Base-by-base conservation (phyloP, 805 yeast species). In the Yarrowia sp. region DNA sequence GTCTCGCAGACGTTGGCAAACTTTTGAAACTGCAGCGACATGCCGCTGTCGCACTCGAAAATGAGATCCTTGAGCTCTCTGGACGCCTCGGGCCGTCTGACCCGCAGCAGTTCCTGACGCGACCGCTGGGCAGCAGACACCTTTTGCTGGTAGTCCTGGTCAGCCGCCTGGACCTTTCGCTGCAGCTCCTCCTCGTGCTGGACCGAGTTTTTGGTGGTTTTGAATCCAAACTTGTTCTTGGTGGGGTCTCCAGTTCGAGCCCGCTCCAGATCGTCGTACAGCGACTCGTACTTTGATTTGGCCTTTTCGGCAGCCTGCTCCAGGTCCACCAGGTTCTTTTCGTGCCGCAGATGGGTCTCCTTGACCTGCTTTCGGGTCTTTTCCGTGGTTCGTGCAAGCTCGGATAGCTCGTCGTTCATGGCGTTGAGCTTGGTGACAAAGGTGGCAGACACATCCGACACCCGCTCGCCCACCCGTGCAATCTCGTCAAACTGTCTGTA, bases 111-210 rank as follows among this genome's bases (percentile, higher is more conserved):
- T 69, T 89, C 93, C 72, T 86, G 88, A 77, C 95, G 89, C 72
- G 87, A 77, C 55, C 89, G 86, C 72, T 89, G 88, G 40, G 95
- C 90, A 2, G 86, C 79, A 50, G 87, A 84, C 5, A 92, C 97
- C 74, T 86, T 89, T 74, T 85, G 86, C 76, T 88, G 87, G 79
- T 92, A 95, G 71, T 95, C 99, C 67, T 85, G 84, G 77, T 95
- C 98, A 0, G 98, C 96, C 68, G 82, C 79, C 72, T 89, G 91
- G 58, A 95, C 91, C 75, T 94, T 93, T 68, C 88, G 81, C 70
- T 85, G 87, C 19, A 94, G 81, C 63, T 93, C 97, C 75, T 94
- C 98, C 76, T 95, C 98, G 76, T 89, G 90, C 79, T 94, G 98
- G 61, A 84, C 86, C 1, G 90, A 87, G 0, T 92, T 87, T 72